These are phyloP conservation scores for Ilyonectria mors-panacis DNA, from an alignment of 2,329 filamentous ascomycete genomes.

Conservation along the genomic window DNA sequence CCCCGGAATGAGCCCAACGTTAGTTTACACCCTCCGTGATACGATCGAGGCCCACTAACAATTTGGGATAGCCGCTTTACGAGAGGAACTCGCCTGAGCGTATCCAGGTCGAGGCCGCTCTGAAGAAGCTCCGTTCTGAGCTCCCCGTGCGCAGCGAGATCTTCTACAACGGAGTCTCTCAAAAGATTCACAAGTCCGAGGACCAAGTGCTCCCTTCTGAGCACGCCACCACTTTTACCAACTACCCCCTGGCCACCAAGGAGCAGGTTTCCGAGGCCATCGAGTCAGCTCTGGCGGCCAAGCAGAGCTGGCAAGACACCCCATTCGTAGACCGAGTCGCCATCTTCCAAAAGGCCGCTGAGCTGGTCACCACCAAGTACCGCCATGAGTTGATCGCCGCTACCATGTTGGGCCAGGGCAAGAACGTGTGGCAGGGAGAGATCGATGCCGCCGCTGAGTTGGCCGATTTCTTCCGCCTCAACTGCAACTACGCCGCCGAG, in stretches of 20 bases:
- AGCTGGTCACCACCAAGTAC: conserved; percentile 91
- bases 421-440: conserved; percentile 98
- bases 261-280: conserved; percentile 72
- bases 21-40: conserved; percentile 8
- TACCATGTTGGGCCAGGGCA: conserved; percentile 96
- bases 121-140: conserved; percentile 49
- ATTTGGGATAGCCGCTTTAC: conserved; percentile 47
- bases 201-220: conserved; percentile 55
- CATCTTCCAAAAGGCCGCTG: conserved; percentile 95
- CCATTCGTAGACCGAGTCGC: conserved; percentile 93
- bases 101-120: conserved; percentile 47
- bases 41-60: neutral
- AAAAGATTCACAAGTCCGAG: conserved; percentile 45
- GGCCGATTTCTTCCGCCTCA: conserved; percentile 93
- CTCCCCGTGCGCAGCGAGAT: conserved; percentile 52
- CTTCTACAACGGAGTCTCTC: conserved; percentile 50
- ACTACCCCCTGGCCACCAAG: conserved; percentile 51
- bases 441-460: conserved; percentile 95
- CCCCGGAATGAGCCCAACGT: conserved; percentile 54
- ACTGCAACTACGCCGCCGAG: conserved; percentile 85
- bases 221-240: conserved; percentile 52
- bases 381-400: conserved; percentile 96
- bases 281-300: conserved; percentile 85
- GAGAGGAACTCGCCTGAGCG: conserved; percentile 50
- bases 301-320: conserved; percentile 85